These are phyloP conservation scores for Epithemia pelagica DNA, from an alignment of 108 stramenopile species.

Conservation along the genomic window DNA sequence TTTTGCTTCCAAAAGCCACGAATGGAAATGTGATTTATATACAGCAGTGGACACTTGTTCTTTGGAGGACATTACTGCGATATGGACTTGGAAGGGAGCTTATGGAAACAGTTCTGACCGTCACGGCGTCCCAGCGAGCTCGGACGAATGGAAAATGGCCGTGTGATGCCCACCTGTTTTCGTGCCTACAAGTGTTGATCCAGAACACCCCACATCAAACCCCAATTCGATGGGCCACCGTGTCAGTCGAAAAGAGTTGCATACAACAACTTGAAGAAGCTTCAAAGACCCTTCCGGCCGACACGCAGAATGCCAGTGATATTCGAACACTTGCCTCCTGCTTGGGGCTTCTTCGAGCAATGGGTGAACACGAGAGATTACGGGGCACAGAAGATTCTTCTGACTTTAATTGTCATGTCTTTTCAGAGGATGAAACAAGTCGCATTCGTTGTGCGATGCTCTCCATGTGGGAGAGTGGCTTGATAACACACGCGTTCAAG, in stretches of 20 bases:
- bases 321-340: neutral
- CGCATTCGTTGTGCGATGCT: neutral
- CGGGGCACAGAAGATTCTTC: neutral
- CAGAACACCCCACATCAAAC: neutral
- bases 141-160: constrained; percentile 7
- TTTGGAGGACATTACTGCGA: constrained; percentile 61
- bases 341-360: neutral
- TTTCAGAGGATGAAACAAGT: neutral
- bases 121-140: constrained; percentile 40
- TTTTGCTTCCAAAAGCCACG: neutral
- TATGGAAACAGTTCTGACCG: constrained; percentile 36
- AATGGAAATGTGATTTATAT: constrained; percentile 6
- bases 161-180: constrained; percentile 1
- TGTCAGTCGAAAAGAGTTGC: neutral
- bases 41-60: constrained; percentile 50
- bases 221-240: neutral
- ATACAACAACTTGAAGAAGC: neutral
- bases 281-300: neutral
- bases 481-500: neutral
- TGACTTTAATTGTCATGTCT: neutral
- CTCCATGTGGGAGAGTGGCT: neutral
- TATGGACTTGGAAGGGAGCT: constrained; percentile 61
- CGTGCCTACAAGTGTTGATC: neutral
- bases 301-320: neutral
- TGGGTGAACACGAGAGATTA: neutral